Evolutionary conservation across 495 filamentous ascomycete species (phyloP), one percentile per base, ranked within the genome.

Genomic region (Penicillium waksmanii): DNA sequence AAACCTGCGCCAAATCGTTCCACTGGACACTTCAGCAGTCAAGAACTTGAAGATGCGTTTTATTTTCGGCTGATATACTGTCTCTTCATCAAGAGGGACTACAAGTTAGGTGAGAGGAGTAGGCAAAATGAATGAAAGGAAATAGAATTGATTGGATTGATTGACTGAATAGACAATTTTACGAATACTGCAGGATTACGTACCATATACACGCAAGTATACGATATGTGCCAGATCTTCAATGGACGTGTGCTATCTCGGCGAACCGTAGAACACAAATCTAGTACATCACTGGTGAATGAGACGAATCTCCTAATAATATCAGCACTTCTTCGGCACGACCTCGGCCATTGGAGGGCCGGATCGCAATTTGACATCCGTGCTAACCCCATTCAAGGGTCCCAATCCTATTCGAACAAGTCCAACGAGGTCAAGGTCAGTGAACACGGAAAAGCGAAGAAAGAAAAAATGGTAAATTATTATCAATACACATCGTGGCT

Each of bases 351-450:
- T 89, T 74, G 79, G 82, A 77, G 66, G 81, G 80, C 87, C 82
- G 85, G 81, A 89, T 91, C 92, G 93, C 86, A 97, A 96, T 96
- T 96, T 97, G 93, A 96, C 93, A 97, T 96, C 90, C 87, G 91
- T 96, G 92, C 93, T 93, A 72, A 62, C 46, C 46, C 46, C 3
- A 25, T 3, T 9, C 2, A 27, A 13, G 23, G 46, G 46, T 23
- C 18, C 19, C 46, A 48, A 48, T 23, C 46, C 46, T 48, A 48
- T 46, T 46, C 42, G 17, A 46, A 12, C 15, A 48, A 23, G 1
- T 11, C 23, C n/a, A n/a, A 27, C 11, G 9, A 15, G 46, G 51
- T 34, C 21, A 23, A 46, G 46, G 46, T 48, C 46, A 48, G 46
- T 36, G 12, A 36, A 44, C 18, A 25, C 33, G 21, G 40, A 42